Evolutionary conservation across 1,284 basidiomycete species (phyloP).

Genomic region (Malassezia psittaci): DNA sequence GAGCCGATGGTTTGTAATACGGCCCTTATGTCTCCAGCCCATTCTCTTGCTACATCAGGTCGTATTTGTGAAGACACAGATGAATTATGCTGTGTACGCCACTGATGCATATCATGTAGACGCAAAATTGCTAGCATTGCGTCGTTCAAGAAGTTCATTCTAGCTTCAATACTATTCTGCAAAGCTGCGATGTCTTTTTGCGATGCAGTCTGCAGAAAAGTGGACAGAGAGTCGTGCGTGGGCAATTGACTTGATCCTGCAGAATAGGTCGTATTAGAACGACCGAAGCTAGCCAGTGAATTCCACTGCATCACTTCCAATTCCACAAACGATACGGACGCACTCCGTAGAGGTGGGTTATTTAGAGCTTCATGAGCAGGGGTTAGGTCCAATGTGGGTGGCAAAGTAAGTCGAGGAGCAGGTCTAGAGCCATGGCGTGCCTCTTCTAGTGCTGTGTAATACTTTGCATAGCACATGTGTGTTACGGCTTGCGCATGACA

Average conservation of each 20-base stretch:
- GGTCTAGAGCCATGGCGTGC: not conserved
- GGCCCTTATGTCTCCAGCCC: not conserved
- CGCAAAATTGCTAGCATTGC: not conserved
- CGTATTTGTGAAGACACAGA: not conserved
- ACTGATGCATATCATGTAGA: constrained; percentile 1
- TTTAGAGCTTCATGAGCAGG: not conserved
- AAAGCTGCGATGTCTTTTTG: not conserved
- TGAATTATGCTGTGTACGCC: not conserved
- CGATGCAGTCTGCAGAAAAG: constrained; percentile 10
- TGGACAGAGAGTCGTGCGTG: not conserved
- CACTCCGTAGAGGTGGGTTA: not conserved
- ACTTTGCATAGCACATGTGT: not conserved
- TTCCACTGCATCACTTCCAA: constrained; percentile 10
- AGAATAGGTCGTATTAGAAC: no score
- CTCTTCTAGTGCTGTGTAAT: not conserved
- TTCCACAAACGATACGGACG: constrained; percentile 3
- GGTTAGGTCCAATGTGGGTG: not conserved
- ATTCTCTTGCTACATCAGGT: not conserved
- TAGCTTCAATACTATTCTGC: not conserved
- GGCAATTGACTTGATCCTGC: no score
- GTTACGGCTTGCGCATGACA: constrained; percentile 8
- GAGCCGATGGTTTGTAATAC: not conserved
- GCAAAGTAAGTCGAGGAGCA: not conserved
- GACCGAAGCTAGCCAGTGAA: no score
- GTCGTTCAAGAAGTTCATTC: constrained; percentile 1